Percentiles rank a stretch among this genome's conserved stretches.
These are phyloP conservation scores for Capsicum rhomboideum DNA, from an alignment of 257 asterid genomes.

Conservation along the genomic window DNA sequence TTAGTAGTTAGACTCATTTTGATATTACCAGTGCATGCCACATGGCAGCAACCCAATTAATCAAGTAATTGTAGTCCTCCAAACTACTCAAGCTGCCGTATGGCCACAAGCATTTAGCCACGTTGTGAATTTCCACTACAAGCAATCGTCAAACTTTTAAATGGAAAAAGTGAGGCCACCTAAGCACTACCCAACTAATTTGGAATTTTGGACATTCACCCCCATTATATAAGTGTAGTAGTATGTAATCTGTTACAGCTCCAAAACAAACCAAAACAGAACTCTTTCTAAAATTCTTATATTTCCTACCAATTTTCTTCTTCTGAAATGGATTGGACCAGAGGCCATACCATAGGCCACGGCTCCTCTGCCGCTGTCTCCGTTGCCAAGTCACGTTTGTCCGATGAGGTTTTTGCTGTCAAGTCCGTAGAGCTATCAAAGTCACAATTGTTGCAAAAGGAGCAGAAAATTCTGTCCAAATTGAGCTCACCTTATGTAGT, in stretches of 20 bases:
- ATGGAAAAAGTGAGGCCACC: neutral
- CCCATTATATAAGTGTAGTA: too few species aligned
- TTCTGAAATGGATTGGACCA: conserved; percentile 47
- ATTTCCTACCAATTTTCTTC: neutral
- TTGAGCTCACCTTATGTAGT: conserved; percentile 32
- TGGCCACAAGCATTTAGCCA: conserved; percentile 36
- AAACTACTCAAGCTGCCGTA: conserved; percentile 16
- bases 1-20: neutral
- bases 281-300: neutral
- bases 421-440: conserved; percentile 46
- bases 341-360: conserved; percentile 59
- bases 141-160: conserved; percentile 34
- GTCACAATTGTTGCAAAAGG: conserved; percentile 38
- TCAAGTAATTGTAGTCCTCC: conserved; percentile 19
- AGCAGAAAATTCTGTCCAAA: conserved; percentile 35
- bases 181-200: conserved; percentile 56
- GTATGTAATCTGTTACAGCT: neutral
- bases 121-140: conserved; percentile 44
- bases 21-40: conserved; percentile 11
- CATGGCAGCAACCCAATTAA: conserved; percentile 8
- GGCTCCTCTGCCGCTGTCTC: conserved; percentile 73
- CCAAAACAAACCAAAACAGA: conserved; percentile 7
- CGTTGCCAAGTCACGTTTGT: conserved; percentile 18
- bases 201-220: conserved; percentile 19
- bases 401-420: conserved; percentile 44